Conservation (phyloP, 208 protist species). For the Endotrypanum monterogeii region DNA sequence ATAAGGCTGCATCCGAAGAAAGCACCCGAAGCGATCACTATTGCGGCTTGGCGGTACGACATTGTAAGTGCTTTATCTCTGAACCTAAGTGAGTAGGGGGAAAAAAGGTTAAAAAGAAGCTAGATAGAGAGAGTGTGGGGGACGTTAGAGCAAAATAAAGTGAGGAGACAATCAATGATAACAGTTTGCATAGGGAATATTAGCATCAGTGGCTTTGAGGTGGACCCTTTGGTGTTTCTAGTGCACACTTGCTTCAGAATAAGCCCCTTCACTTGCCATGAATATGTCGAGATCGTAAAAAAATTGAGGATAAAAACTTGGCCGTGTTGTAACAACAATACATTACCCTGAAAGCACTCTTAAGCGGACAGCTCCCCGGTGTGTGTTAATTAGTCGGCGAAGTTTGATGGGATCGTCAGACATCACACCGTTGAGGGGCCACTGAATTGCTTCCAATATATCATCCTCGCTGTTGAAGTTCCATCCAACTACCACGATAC, state of each 20-base stretch:
- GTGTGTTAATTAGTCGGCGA: slow-evolving; percentile 4
- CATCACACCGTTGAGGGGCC: slow-evolving; percentile 79
- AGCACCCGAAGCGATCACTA: slow-evolving; percentile 35
- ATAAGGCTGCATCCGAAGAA: slow-evolving; percentile 43
- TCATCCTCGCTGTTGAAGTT: slow-evolving; percentile 77
- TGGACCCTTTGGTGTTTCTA: background rate
- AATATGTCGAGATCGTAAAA: background rate
- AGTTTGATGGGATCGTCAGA: slow-evolving; percentile 58
- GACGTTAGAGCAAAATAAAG: background rate
- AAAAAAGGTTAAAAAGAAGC: slow-evolving; percentile 7
- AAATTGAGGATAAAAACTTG: background rate
- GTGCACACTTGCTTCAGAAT: background rate
- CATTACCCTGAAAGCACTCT: slow-evolving; percentile 1
- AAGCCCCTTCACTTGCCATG: too few species aligned
- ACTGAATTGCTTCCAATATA: slow-evolving; percentile 47
- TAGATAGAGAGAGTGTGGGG: background rate
- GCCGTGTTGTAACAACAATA: background rate
- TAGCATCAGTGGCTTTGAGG: background rate
- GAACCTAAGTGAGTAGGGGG: background rate
- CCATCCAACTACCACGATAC: slow-evolving; percentile 72
- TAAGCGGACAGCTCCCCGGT: slow-evolving; percentile 7
- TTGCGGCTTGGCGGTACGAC: background rate
- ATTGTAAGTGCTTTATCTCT: background rate
- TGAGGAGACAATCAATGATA: background rate
- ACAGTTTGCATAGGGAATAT: background rate